phyloP scores from a whole-genome alignment of 1,284 basidiomycete genomes.

The Cutaneotrichosporon sp. region DNA sequence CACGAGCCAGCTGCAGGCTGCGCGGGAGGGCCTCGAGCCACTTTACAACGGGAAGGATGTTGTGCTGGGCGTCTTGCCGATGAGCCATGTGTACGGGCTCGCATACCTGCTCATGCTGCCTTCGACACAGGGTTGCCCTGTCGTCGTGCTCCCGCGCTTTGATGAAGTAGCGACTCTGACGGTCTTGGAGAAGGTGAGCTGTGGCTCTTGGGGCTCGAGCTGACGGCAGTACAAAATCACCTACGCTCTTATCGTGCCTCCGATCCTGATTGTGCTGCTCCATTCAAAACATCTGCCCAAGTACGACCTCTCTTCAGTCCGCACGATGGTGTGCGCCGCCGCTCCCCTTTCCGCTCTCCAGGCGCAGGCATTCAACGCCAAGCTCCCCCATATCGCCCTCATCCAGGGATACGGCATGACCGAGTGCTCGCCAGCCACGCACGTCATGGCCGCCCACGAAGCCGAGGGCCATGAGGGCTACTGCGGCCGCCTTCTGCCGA shows the following conservation, averaged over 20 bases:
- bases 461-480: conserved; percentile 53
- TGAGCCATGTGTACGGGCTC: conserved; percentile 19
- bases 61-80: conserved; percentile 13
- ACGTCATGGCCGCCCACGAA: conserved; percentile 27
- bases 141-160: conserved; percentile 67
- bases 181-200: conserved; percentile 58
- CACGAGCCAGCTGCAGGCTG: conserved; percentile 37
- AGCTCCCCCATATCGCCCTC: conserved; percentile 20
- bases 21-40: background rate
- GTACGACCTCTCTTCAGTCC: conserved; percentile 63
- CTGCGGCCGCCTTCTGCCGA: conserved; percentile 69
- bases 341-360: conserved; percentile 63
- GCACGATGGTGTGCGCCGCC: conserved; percentile 66
- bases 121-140: conserved; percentile 56
- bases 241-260: conserved; percentile 68
- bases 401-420: conserved; percentile 51
- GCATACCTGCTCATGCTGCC: conserved; percentile 57
- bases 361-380: conserved; percentile 23
- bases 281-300: conserved; percentile 57
- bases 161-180: conserved; percentile 55
- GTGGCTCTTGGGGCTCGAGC: too few relatives aligned
- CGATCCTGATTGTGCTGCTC: conserved; percentile 61
- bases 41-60: conserved; percentile 6
- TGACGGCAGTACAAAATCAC: conserved; percentile 58
- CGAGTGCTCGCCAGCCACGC: conserved; percentile 48